Percentiles rank a stretch among this genome's conserved stretches.
Evolutionary conservation across 257 asterid species (phyloP).

Genomic region (Solanum ossicruentum): DNA sequence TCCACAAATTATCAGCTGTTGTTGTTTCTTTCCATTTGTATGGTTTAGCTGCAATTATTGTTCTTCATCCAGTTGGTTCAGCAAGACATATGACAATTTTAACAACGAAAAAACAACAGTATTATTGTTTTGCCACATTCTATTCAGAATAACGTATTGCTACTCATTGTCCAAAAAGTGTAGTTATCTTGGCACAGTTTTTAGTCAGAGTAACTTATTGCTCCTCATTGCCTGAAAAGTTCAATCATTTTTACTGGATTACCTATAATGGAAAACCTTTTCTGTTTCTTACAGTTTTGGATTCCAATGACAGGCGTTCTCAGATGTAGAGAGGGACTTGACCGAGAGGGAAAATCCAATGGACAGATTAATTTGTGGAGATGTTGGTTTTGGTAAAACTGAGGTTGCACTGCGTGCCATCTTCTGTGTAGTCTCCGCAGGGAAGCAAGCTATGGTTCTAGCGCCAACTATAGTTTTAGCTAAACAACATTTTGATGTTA

Average conservation of each 20-base stretch:
- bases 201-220: not conserved
- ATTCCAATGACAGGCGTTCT: conserved; percentile 65
- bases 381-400: conserved; percentile 97
- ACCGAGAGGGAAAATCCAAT: conserved; percentile 85
- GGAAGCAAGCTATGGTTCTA: conserved; percentile 92
- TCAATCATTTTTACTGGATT: not conserved
- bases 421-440: conserved; percentile 79
- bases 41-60: not conserved
- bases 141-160: not conserved
- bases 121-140: not conserved
- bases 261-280: not conserved
- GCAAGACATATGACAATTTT: not conserved
- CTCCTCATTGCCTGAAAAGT: not conserved
- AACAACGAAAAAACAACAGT: not conserved
- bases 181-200: not conserved
- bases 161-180: not conserved
- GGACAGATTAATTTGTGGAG: conserved; percentile 98
- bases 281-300: conserved; percentile 23
- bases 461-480: conserved; percentile 95
- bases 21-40: not conserved
- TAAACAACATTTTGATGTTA: conserved; percentile 87
- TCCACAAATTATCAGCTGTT: not conserved
- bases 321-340: conserved; percentile 86
- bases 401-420: conserved; percentile 98
- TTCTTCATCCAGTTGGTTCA: not conserved